phyloP scores from a whole-genome alignment of 202 grass and related monocot genomes.

The Zoysia matrella region DNA sequence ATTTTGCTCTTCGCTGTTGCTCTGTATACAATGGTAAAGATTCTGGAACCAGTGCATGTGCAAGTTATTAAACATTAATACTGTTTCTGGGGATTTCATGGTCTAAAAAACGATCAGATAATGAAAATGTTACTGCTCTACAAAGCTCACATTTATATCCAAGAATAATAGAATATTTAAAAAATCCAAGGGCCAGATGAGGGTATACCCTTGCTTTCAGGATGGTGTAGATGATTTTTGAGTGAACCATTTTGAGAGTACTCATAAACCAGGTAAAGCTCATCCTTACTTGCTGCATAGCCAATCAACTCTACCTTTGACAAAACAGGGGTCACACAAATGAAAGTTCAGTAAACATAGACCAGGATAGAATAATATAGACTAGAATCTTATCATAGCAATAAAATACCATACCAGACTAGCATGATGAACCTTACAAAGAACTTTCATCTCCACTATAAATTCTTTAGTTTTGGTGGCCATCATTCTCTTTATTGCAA shows the following conservation, averaged over 20 bases:
- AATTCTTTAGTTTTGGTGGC: constrained; percentile 98
- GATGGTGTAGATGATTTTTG: constrained; percentile 90
- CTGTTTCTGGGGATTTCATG: neutral
- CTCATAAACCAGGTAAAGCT: constrained; percentile 95
- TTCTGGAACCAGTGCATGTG: constrained; percentile 9
- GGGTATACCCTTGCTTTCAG: constrained; percentile 87
- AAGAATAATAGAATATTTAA: constrained; percentile 10
- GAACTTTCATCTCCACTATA: constrained; percentile 95
- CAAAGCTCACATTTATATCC: constrained; percentile 7
- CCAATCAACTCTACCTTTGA: constrained; percentile 99
- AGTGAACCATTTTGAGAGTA: constrained; percentile 98
- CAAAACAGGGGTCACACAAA: constrained; percentile 69
- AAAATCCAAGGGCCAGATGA: constrained; percentile 29
- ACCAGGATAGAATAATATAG: constrained; percentile 10
- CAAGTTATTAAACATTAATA: constrained; percentile 30
- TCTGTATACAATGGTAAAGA: constrained; percentile 24
- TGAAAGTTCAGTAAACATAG: constrained; percentile 51
- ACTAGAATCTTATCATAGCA: constrained; percentile 27
- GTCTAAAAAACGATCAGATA: constrained; percentile 21
- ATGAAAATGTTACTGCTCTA: constrained; percentile 13
- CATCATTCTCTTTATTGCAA: constrained; percentile 98
- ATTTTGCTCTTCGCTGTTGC: neutral
- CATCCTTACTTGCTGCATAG: constrained; percentile 94
- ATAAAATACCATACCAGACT: constrained; percentile 78
- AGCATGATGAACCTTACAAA: constrained; percentile 98